Conservation (phyloP, 805 yeast genomes). For the Wickerhamomyces bovis region DNA sequence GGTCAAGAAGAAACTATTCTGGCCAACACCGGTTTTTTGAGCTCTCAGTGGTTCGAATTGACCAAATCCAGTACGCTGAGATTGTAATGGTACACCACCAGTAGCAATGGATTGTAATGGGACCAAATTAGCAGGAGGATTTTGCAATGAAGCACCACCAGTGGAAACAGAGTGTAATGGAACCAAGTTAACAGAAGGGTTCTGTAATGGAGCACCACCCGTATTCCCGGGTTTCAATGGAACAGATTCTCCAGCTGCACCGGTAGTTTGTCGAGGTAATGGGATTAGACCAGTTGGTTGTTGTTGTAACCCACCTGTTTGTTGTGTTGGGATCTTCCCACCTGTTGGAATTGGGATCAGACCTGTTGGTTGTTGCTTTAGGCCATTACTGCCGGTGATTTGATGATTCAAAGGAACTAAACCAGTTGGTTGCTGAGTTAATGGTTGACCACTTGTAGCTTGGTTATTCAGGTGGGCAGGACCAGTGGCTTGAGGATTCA, state of each 20-base stretch:
- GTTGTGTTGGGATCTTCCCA: background rate
- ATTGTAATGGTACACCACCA: slow-evolving; percentile 27
- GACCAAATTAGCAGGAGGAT: slow-evolving; percentile 22
- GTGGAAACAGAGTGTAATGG: slow-evolving; percentile 31
- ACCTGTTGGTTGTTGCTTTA: slow-evolving; percentile 63
- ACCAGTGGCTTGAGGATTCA: slow-evolving; percentile 34
- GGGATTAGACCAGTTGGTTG: slow-evolving; percentile 32
- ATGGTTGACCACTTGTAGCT: slow-evolving; percentile 10
- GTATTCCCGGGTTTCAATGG: slow-evolving; percentile 16
- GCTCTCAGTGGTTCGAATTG: slow-evolving; percentile 29
- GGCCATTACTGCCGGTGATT: slow-evolving; percentile 5
- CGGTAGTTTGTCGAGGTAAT: slow-evolving; percentile 19
- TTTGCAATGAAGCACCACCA: slow-evolving; percentile 19
- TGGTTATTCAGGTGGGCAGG: slow-evolving; percentile 20
- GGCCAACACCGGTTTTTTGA: slow-evolving; percentile 41
- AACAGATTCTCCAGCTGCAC: slow-evolving; percentile 28
- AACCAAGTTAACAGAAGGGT: slow-evolving; percentile 22
- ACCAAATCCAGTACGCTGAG: slow-evolving; percentile 56
- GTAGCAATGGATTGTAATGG: slow-evolving; percentile 31
- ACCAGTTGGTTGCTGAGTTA: slow-evolving; percentile 30
- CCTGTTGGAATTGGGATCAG: slow-evolving; percentile 17
- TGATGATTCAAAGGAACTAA: background rate
- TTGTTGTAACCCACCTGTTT: slow-evolving; percentile 22
- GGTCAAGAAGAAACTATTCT: slow-evolving; percentile 32
- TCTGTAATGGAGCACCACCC: slow-evolving; percentile 10